A percentile compares a stretch with the other conserved stretches of the same genome.
phyloP scores from a whole-genome alignment of 2,329 filamentous ascomycete genomes.

The Phyllosticta citribraziliensis region DNA sequence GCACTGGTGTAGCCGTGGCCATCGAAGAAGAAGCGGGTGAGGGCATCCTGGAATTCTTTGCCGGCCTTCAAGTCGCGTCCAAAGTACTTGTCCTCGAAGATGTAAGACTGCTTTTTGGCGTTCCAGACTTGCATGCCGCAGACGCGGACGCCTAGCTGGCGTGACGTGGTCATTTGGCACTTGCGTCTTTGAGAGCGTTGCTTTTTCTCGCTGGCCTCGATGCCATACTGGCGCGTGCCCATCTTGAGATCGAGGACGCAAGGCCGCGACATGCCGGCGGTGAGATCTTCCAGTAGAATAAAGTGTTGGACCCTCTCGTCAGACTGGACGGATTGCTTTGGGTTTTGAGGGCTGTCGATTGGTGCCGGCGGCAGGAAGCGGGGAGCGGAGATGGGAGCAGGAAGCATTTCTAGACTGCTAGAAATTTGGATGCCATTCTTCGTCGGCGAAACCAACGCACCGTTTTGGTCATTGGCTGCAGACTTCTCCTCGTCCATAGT shows the following conservation, averaged over 20 bases:
- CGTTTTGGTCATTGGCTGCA: not conserved
- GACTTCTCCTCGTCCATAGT: conserved; percentile 49
- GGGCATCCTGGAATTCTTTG: conserved; percentile 74
- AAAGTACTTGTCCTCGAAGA: conserved; percentile 98
- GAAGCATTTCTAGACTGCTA: conserved; percentile 18
- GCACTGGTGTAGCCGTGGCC: conserved; percentile 74
- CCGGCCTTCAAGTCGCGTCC: conserved; percentile 82
- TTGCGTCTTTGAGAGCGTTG: conserved; percentile 87
- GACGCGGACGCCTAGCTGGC: conserved; percentile 81
- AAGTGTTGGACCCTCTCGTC: conserved; percentile 76
- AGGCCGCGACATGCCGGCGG: conserved; percentile 89
- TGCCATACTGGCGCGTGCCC: conserved; percentile 93
- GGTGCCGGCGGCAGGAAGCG: conserved; percentile 11
- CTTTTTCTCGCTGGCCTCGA: conserved; percentile 87
- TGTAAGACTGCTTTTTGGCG: conserved; percentile 66
- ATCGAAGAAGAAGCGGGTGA: conserved; percentile 86
- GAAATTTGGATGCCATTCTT: conserved; percentile 12
- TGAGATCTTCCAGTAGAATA: conserved; percentile 85
- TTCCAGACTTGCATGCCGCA: conserved; percentile 98
- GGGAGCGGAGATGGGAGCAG: conserved; percentile 18
- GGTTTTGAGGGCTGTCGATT: conserved; percentile 27
- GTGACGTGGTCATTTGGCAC: conserved; percentile 84
- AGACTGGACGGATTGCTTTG: conserved; percentile 37
- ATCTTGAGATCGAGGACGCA: conserved; percentile 98
- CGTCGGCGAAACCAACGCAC: not conserved